These are phyloP conservation scores for Leptographium lundbergii DNA, from an alignment of 2,329 filamentous ascomycete species.

Conservation along the genomic window DNA sequence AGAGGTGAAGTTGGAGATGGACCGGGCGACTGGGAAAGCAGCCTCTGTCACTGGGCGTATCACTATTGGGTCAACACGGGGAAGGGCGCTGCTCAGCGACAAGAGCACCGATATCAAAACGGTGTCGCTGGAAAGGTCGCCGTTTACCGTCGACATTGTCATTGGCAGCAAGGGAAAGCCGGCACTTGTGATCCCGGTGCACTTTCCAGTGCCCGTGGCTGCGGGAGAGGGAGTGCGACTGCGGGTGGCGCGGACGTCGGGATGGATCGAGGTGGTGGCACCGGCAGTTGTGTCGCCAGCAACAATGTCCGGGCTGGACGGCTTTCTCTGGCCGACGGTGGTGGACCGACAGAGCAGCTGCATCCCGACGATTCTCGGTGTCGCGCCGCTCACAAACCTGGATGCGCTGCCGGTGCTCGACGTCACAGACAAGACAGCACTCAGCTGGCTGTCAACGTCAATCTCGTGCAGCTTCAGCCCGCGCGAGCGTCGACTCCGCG, in stretches of 20 bases:
- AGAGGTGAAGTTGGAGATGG: constrained; percentile 14
- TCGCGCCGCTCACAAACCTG: constrained; percentile 30
- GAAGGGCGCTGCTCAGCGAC: constrained; percentile 24
- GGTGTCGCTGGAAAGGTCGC: constrained; percentile 21
- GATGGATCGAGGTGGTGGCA: neutral
- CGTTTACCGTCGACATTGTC: constrained; percentile 27
- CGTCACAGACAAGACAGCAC: constrained; percentile 18
- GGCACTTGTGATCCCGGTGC: constrained; percentile 19
- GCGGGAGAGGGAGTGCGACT: neutral
- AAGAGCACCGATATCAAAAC: constrained; percentile 25
- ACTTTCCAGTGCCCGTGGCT: constrained; percentile 27
- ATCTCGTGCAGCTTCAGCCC: constrained; percentile 27
- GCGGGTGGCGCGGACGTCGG: neutral
- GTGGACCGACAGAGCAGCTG: constrained; percentile 10
- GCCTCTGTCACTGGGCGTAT: constrained; percentile 26
- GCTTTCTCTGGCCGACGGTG: constrained; percentile 24
- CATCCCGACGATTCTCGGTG: constrained; percentile 22
- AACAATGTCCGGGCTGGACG: constrained; percentile 11
- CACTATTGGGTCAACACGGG: constrained; percentile 22
- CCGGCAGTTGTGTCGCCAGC: neutral
- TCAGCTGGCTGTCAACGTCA: constrained; percentile 26
- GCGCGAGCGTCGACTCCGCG: constrained; percentile 25
- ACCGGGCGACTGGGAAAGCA: constrained; percentile 17
- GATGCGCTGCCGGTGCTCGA: constrained; percentile 30
- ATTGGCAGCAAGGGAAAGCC: constrained; percentile 18